Evolutionary conservation across 2,329 filamentous ascomycete species (phyloP).

Genomic region (Microcyclospora pomicola): DNA sequence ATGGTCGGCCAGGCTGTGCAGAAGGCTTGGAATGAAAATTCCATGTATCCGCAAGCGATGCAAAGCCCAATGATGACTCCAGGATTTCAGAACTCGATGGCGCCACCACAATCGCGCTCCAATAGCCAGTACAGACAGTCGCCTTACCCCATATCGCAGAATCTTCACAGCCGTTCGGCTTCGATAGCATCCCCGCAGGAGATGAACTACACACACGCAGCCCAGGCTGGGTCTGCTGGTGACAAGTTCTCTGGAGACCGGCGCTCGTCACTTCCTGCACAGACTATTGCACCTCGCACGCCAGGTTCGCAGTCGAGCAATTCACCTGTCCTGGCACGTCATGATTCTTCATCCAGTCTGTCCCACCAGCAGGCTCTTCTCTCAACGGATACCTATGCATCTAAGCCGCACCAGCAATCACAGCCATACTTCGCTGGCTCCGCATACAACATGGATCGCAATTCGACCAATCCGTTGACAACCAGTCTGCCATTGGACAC

Average conservation of each 20-base stretch:
- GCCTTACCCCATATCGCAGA: slow-evolving; percentile 27
- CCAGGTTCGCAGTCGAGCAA: slow-evolving; percentile 10
- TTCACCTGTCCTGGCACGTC: slow-evolving; percentile 14
- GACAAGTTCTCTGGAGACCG: slow-evolving; percentile 13
- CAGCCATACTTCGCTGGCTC: slow-evolving; percentile 1
- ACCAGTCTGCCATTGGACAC: slow-evolving; percentile 38
- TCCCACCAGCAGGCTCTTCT: slow-evolving; percentile 9
- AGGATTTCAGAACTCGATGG: slow-evolving; percentile 14
- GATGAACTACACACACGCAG: slow-evolving; percentile 1
- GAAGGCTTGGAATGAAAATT: slow-evolving; percentile 24
- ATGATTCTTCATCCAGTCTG: slow-evolving; percentile 8
- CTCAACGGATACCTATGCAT: slow-evolving; percentile 12
- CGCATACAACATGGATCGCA: slow-evolving; percentile 4
- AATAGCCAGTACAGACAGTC: slow-evolving; percentile 26
- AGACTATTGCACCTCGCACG: slow-evolving; percentile 5
- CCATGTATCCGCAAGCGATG: slow-evolving; percentile 22
- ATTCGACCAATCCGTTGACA: slow-evolving; percentile 29
- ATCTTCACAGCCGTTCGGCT: slow-evolving; percentile 28
- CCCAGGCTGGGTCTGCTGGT: background rate
- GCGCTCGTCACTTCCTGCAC: slow-evolving; percentile 30
- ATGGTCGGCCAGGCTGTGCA: slow-evolving; percentile 33
- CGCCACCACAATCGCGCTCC: slow-evolving; percentile 15
- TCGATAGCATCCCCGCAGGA: slow-evolving; percentile 30
- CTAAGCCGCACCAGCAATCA: slow-evolving; percentile 13
- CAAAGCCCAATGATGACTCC: slow-evolving; percentile 25